Percentiles rank a stretch among this genome's conserved stretches.
These are phyloP conservation scores for Podospora anserina DNA, from an alignment of 495 filamentous ascomycete species.

Conservation along the genomic window DNA sequence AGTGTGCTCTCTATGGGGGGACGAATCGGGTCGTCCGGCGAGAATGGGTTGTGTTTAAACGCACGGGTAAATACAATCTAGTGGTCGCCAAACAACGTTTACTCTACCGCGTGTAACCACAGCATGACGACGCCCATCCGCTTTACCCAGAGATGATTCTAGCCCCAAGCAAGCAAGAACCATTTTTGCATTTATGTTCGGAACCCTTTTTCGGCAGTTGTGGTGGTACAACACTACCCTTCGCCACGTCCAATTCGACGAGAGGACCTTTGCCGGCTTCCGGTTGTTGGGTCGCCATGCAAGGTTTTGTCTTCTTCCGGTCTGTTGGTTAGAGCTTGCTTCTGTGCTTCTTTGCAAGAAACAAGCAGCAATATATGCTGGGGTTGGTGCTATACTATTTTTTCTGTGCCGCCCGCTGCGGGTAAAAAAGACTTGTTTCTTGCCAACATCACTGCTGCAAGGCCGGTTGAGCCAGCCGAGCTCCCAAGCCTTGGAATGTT, in stretches of 20 bases:
- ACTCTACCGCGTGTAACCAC: background rate
- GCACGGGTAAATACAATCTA: background rate
- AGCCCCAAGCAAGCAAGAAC: background rate
- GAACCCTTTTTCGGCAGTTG: slow-evolving; percentile 10
- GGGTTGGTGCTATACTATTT: background rate
- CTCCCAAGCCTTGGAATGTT: background rate
- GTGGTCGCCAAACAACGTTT: background rate
- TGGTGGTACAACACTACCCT: background rate
- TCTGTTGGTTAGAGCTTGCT: background rate
- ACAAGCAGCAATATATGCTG: background rate
- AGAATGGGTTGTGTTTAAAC: slow-evolving; percentile 17
- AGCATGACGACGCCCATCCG: slow-evolving; percentile 9
- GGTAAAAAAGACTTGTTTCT: background rate
- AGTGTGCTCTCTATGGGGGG: background rate
- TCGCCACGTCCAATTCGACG: background rate
- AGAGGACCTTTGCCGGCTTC: slow-evolving; percentile 1
- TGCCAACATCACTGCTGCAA: background rate
- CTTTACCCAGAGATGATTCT: slow-evolving; percentile 11
- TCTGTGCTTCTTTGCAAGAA: background rate
- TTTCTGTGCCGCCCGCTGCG: background rate
- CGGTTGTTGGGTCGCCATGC: background rate
- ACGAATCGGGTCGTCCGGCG: slow-evolving; percentile 27
- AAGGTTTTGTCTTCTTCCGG: background rate
- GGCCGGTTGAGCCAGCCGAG: background rate
- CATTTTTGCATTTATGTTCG: slow-evolving; percentile 1